Conservation (phyloP, 495 filamentous ascomycete species). For the Chaetomidium leptoderma region DNA sequence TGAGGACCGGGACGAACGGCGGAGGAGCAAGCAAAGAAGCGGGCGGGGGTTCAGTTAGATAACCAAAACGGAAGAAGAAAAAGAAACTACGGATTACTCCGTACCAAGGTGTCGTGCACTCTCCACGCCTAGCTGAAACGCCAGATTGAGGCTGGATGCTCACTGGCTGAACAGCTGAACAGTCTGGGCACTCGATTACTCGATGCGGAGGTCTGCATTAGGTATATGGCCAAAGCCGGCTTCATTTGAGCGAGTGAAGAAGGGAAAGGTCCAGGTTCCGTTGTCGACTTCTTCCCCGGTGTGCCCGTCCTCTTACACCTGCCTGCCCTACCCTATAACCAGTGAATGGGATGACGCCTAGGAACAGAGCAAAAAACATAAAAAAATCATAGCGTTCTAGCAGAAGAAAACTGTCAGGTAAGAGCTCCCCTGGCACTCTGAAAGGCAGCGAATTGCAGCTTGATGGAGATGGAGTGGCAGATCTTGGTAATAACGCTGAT, state of each 20-base stretch:
- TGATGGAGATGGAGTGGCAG: background rate
- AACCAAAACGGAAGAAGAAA: background rate
- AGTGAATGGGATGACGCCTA: background rate
- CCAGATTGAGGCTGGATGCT: background rate
- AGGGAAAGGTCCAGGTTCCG: no score
- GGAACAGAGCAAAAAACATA: background rate
- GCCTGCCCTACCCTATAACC: no score
- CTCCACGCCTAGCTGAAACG: constrained; percentile 9
- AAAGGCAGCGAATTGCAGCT: background rate
- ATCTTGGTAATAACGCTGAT: background rate
- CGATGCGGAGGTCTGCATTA: background rate
- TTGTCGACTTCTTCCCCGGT: no score
- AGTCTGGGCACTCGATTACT: background rate
- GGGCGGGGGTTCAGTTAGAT: background rate
- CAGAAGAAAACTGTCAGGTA: no score
- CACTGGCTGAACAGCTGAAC: constrained; percentile 6
- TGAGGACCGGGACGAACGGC: background rate
- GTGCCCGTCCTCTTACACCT: no score
- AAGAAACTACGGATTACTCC: background rate
- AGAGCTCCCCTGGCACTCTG: no score
- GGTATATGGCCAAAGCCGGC: background rate
- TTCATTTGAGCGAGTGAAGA: no score
- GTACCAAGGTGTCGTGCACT: background rate
- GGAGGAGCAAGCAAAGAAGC: background rate
- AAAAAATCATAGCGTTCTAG: background rate